Conservation (phyloP, 1,139 yeast genomes). For the Debaryomyces sp. region DNA sequence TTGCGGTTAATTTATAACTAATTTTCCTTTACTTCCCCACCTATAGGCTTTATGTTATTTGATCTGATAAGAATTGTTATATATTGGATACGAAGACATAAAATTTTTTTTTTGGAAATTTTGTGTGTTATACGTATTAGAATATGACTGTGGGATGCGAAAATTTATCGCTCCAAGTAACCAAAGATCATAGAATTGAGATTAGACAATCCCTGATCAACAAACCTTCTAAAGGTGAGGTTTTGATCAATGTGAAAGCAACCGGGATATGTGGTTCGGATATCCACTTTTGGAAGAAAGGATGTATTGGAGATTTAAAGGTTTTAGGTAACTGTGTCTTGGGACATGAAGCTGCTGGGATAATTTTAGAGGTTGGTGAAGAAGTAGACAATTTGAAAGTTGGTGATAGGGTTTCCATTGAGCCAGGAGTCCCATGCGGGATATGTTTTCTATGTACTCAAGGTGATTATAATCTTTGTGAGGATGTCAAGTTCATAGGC, state of each 20-base stretch:
- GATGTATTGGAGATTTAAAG: constrained; percentile 24
- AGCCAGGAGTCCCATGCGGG: constrained; percentile 30
- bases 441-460: constrained; percentile 30
- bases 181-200: constrained; percentile 28
- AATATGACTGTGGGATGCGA: not conserved
- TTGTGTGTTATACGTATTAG: too few species aligned
- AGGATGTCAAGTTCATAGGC: constrained; percentile 24
- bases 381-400: too few species aligned
- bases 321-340: constrained; percentile 17
- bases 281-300: constrained; percentile 27
- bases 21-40: too few species aligned
- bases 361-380: constrained; percentile 21
- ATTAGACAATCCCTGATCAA: constrained; percentile 24
- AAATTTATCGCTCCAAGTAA: constrained; percentile 35
- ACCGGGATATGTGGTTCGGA: constrained; percentile 33
- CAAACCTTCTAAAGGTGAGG: constrained; percentile 3
- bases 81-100: too few species aligned
- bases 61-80: too few species aligned
- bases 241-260: constrained; percentile 40
- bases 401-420: constrained; percentile 25
- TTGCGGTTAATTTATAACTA: too few species aligned
- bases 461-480: constrained; percentile 29
- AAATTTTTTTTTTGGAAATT: too few species aligned
- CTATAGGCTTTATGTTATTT: too few species aligned
- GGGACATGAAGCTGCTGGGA: constrained; percentile 27